Evolutionary conservation across 2,329 filamentous ascomycete species (phyloP), one percentile per base, ranked within the genome.

Genomic region (Exophiala viscosa): DNA sequence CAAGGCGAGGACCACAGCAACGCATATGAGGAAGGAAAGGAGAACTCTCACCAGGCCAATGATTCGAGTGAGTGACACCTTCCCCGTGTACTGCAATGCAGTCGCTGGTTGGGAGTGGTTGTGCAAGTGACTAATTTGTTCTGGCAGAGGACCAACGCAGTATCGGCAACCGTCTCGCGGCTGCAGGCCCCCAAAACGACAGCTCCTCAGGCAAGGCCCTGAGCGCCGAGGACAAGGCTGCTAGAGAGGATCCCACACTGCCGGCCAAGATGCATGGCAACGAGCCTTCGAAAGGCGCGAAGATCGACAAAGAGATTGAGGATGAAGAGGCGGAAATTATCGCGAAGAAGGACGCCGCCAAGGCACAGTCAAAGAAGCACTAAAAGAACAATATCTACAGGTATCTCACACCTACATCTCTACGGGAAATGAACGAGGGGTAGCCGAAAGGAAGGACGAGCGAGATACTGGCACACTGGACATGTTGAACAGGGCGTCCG

Each of bases 11-110:
- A 71, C 40, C 75, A 82, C 64, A 74, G 77, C 15, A 73, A 80
- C 46, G 78, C 83, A 55, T 93, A 82, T 73, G 74, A 90, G 56
- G 86, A 92, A 73, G 88, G 89, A 63, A 76, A 85, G 68, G 69
- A 78, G 53, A 76, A 87, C 68, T 85, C 85, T 47, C 88, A 95
- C 71, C 69, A 77, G 56, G 75, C 78, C 58, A 78, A 80, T 50
- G 87, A 93, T 67, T 82, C 88, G 45, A 92, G 87, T 90, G 79
- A 11, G 55, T 55, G 13, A 18, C 28, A 9, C 23, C 36, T 41
- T 18, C 45, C 43, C 5, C 39, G 11, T 32, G 46, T 18, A 20
- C 10, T 50, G 40, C 13, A 11, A 9, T 28, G 42, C 8, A 45
- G 17, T n/a, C 44, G 15, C 20, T 15, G 13, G n/a, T n/a, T 31